phyloP scores from a whole-genome alignment of 2,329 filamentous ascomycete genomes.

The Chrysosporium keratinophilum region DNA sequence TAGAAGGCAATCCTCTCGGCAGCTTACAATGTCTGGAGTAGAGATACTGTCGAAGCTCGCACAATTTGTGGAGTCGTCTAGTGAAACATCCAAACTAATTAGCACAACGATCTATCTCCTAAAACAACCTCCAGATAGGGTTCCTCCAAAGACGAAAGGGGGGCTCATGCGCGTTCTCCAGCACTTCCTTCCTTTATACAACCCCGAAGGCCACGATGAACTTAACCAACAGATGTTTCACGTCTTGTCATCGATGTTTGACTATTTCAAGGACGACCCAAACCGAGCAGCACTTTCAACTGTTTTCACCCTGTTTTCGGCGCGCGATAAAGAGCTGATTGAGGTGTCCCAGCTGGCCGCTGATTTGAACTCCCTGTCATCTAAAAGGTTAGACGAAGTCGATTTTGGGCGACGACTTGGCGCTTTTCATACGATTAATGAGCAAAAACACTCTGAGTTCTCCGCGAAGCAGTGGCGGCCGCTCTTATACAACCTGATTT shows the following conservation, averaged over 20 bases:
- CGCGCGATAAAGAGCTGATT: constrained; percentile 49
- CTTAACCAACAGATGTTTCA: constrained; percentile 58
- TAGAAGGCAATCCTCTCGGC: constrained; percentile 54
- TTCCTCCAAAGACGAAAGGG: constrained; percentile 74
- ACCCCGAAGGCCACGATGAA: constrained; percentile 45
- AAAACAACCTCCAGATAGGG: constrained; percentile 70
- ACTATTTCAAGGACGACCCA: constrained; percentile 73
- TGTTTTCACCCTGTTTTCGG: constrained; percentile 61
- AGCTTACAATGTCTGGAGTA: constrained; percentile 68
- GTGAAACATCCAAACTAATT: constrained; percentile 62
- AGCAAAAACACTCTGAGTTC: constrained; percentile 49
- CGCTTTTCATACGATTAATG: constrained; percentile 65
- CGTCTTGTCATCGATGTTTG: constrained; percentile 70
- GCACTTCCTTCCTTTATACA: constrained; percentile 61
- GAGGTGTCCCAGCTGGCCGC: constrained; percentile 60
- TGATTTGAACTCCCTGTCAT: constrained; percentile 69
- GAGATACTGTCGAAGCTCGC: constrained; percentile 68
- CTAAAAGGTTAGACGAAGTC: constrained; percentile 65
- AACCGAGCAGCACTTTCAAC: constrained; percentile 65
- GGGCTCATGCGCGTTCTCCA: constrained; percentile 70
- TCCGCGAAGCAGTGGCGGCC: constrained; percentile 73
- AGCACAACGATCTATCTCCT: constrained; percentile 72
- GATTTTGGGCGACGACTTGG: constrained; percentile 74
- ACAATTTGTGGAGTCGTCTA: constrained; percentile 53
- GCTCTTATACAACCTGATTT: constrained; percentile 79